These are phyloP conservation scores for Lachnellula occidentalis DNA, from an alignment of 2,329 filamentous ascomycete genomes.

Conservation along the genomic window DNA sequence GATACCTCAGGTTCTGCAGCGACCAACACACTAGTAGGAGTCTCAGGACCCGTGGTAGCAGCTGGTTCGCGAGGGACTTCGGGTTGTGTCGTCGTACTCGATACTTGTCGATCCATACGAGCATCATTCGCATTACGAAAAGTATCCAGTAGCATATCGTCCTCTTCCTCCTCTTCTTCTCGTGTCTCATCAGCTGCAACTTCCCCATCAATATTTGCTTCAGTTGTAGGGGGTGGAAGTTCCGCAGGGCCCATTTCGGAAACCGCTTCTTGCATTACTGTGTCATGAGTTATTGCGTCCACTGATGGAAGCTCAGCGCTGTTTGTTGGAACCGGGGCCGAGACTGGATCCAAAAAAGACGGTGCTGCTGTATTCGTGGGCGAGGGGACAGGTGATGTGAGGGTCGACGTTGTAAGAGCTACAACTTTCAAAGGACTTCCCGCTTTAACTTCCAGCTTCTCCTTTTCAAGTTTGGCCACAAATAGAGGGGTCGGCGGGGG, in stretches of 20 bases:
- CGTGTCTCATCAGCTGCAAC: constrained; percentile 8
- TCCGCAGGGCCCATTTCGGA: constrained; percentile 8
- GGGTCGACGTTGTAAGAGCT: constrained; percentile 23
- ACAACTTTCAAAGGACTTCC: constrained; percentile 29
- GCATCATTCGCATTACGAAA: constrained; percentile 16
- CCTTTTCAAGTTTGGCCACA: constrained; percentile 8
- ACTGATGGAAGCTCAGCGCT: not conserved
- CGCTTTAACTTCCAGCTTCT: constrained; percentile 18
- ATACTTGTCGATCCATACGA: constrained; percentile 3
- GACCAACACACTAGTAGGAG: not conserved
- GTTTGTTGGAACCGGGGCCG: not conserved
- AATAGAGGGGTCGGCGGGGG: constrained; percentile 8
- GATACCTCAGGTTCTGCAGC: not conserved
- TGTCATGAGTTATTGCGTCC: constrained; percentile 7
- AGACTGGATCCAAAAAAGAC: constrained; percentile 1
- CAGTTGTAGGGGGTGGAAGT: constrained; percentile 18
- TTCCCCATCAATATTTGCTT: constrained; percentile 13
- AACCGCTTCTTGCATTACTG: constrained; percentile 17
- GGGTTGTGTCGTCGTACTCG: no score
- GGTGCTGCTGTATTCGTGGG: constrained; percentile 4
- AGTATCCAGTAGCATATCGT: constrained; percentile 27
- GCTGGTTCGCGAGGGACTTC: not conserved
- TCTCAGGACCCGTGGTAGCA: not conserved
- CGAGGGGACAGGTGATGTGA: constrained; percentile 24
- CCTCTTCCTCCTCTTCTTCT: constrained; percentile 23